Percentiles rank a stretch among this genome's conserved stretches.
These are phyloP conservation scores for Astrothelium macrocarpum DNA, from an alignment of 495 filamentous ascomycete species.

Conservation along the genomic window DNA sequence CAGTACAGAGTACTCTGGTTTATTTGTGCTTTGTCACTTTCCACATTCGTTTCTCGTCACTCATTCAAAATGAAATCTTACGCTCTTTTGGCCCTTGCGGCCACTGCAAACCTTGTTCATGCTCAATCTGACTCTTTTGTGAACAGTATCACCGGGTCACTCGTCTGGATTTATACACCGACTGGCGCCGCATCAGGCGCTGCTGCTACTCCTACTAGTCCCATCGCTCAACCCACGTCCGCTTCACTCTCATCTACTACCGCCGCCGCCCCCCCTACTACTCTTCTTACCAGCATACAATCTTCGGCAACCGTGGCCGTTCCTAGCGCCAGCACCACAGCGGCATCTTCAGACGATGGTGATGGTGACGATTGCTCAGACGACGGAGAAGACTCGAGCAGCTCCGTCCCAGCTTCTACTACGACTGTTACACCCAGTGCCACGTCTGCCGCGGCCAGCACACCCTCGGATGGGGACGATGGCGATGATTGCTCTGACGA, in stretches of 20 bases:
- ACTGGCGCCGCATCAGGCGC: not conserved
- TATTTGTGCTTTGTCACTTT: not conserved
- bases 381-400: not conserved
- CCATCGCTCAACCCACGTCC: not conserved
- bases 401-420: not conserved
- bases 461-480: not conserved
- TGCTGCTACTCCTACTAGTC: not conserved
- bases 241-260: not conserved
- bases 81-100: slow-evolving; percentile 29
- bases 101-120: slow-evolving; percentile 30
- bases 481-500: not conserved
- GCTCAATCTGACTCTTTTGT: slow-evolving; percentile 27
- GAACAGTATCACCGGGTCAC: not conserved
- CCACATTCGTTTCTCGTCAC: not conserved
- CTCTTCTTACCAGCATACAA: not conserved
- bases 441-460: not conserved
- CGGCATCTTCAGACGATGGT: not conserved
- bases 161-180: not conserved
- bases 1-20: not conserved
- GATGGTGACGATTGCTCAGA: not conserved
- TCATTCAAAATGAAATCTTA: slow-evolving; percentile 32
- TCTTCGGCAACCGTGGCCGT: not conserved
- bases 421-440: not conserved
- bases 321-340: not conserved
- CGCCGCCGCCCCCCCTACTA: not conserved